phyloP scores from a whole-genome alignment of 2,329 filamentous ascomycete genomes.

The Trichothecium sympodiale region DNA sequence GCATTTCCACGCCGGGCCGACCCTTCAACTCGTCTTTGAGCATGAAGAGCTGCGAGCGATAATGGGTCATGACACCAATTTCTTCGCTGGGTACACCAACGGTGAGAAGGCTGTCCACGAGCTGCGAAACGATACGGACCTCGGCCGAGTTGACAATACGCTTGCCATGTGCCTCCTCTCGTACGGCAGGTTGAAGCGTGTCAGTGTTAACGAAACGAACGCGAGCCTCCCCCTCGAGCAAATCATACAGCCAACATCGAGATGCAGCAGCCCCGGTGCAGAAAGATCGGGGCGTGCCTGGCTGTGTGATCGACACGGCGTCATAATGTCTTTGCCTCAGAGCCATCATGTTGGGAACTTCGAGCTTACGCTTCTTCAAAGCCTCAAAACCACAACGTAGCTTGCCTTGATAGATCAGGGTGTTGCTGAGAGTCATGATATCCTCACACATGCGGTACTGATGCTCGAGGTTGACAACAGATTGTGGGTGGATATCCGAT shows the following conservation, averaged over 20 bases:
- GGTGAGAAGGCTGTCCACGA: slow-evolving; percentile 68
- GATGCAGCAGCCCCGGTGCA: slow-evolving; percentile 40
- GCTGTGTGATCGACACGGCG: slow-evolving; percentile 29
- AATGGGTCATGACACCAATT: slow-evolving; percentile 94
- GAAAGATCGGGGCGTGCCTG: slow-evolving; percentile 32
- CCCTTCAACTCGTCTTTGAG: slow-evolving; percentile 61
- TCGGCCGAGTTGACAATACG: slow-evolving; percentile 86
- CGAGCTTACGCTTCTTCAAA: slow-evolving; percentile 59
- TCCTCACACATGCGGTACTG: slow-evolving; percentile 99
- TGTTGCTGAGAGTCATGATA: slow-evolving; percentile 89
- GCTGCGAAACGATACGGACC: slow-evolving; percentile 62
- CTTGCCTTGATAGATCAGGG: slow-evolving; percentile 81
- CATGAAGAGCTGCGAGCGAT: slow-evolving; percentile 80
- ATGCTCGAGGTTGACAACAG: slow-evolving; percentile 84
- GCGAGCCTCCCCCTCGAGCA: slow-evolving; percentile 59
- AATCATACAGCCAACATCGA: slow-evolving; percentile 65
- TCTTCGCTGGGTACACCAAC: slow-evolving; percentile 63
- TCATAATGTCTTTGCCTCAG: slow-evolving; percentile 51
- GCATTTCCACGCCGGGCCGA: slow-evolving; percentile 67
- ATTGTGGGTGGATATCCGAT: slow-evolving; percentile 76
- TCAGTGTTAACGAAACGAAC: slow-evolving; percentile 90
- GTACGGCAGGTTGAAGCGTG: slow-evolving; percentile 47
- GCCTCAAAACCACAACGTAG: slow-evolving; percentile 78
- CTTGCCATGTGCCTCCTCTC: slow-evolving; percentile 68
- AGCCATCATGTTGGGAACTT: slow-evolving; percentile 53